Conservation (phyloP, 2,329 filamentous ascomycete species). For the Graphium sp. region DNA sequence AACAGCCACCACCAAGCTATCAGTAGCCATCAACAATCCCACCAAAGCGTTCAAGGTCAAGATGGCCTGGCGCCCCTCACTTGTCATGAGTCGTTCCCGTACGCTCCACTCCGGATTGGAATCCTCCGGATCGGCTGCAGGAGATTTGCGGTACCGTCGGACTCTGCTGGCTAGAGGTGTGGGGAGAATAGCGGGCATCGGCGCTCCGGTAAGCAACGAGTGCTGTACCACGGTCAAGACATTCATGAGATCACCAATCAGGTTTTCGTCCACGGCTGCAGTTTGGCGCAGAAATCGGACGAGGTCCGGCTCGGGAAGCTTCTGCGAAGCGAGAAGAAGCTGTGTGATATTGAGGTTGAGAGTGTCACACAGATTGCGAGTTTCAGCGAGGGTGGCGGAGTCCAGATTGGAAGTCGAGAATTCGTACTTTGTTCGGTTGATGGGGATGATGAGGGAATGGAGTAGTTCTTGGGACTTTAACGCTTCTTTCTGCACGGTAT, state of each 20-base stretch:
- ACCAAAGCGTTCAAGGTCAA: too few relatives aligned
- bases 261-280: slow-evolving; percentile 22
- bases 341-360: slow-evolving; percentile 16
- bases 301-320: slow-evolving; percentile 20
- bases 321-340: slow-evolving; percentile 15
- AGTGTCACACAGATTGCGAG: slow-evolving; percentile 12
- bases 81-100: too few relatives aligned
- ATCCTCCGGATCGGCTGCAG: too few relatives aligned
- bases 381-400: slow-evolving; percentile 12
- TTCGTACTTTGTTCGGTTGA: slow-evolving; percentile 13
- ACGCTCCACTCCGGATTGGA: too few relatives aligned
- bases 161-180: slow-evolving; percentile 23
- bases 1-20: too few relatives aligned
- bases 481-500: slow-evolving; percentile 12
- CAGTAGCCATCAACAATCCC: too few relatives aligned
- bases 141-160: too few relatives aligned
- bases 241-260: slow-evolving; percentile 32
- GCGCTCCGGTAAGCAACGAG: slow-evolving; percentile 25
- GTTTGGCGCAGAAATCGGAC: slow-evolving; percentile 16
- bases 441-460: slow-evolving; percentile 9
- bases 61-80: too few relatives aligned
- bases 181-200: slow-evolving; percentile 27
- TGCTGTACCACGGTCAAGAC: slow-evolving; percentile 28
- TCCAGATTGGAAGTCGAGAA: slow-evolving; percentile 14
- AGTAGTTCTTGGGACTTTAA: slow-evolving; percentile 13